Evolutionary conservation across 2,329 filamentous ascomycete species (phyloP), one percentile per base, ranked within the genome.

Genomic region (Calonectria fujianensis): DNA sequence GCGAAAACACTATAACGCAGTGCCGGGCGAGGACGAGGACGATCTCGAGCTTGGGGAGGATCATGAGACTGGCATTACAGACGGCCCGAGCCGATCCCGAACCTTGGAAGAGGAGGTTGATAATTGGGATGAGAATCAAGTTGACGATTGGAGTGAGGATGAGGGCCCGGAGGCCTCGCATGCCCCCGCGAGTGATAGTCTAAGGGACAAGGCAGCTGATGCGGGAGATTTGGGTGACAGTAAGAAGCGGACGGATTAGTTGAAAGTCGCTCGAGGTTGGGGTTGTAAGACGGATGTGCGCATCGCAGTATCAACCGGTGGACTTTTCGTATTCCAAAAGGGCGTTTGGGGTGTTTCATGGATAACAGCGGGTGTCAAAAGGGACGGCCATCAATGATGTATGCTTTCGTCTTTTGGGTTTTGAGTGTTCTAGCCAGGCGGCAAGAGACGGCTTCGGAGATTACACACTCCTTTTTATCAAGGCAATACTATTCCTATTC

Each of bases 121-220:
- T 82, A 95, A 96, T 79, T 98, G 96, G 96, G 96, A 98, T 82
- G 96, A 98, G 86, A 97, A 98, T 76, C 90, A 88, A 3, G 85
- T 87, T 24, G 90, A 92, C 77, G 86, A 89, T 14, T 91, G 90
- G 90, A 90, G 90, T 35, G 89, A 90, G n/a, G 89, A 88, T 10
- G 88, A 89, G 31, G 82, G 80, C 24, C 82, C 82, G 1, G 77
- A 78, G 48, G 54, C 76, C 41, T 54, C 75, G 10, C 35, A 74
- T 64, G 69, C 69, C 10, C 69, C 69, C n/a, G 52, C 76, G 24
- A 65, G 8, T 24, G 73, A 72, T 8, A 70, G 76, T 24, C 54
- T 57, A 32, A 76, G 74, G 37, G 79, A 76, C 64, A 79, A 80
- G 31, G 80, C 74, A 16, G 65, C 73, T 4, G 82, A 81, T n/a